These are phyloP conservation scores for Anthracocystis setariae DNA, from an alignment of 1,284 basidiomycete species.

Conservation along the genomic window DNA sequence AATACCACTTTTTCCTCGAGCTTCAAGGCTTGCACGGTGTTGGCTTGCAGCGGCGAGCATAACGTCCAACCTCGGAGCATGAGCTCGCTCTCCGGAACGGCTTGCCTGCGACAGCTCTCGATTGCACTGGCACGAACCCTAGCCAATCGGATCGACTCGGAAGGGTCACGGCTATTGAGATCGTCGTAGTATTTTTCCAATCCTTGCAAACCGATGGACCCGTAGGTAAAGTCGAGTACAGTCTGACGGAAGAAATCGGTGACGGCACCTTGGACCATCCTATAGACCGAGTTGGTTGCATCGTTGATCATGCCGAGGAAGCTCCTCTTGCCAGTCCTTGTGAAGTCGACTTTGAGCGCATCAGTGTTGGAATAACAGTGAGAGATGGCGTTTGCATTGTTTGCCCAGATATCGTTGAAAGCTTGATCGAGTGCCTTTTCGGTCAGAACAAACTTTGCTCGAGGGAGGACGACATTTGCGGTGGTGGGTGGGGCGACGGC, in stretches of 20 bases:
- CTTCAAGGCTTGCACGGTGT: conserved; percentile 72
- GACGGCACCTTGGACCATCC: conserved; percentile 71
- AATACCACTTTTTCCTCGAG: conserved; percentile 89
- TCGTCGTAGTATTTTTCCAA: conserved; percentile 57
- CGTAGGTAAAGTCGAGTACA: conserved; percentile 60
- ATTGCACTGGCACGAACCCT: conserved; percentile 74
- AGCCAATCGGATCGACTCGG: conserved; percentile 84
- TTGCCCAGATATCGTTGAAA: conserved; percentile 85
- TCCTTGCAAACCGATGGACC: conserved; percentile 34
- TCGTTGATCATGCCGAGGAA: conserved; percentile 77
- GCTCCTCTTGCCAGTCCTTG: conserved; percentile 88
- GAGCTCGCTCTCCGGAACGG: conserved; percentile 76
- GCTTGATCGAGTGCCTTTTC: conserved; percentile 69
- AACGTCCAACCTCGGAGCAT: conserved; percentile 89
- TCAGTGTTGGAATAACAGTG: conserved; percentile 71
- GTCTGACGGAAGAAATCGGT: conserved; percentile 93
- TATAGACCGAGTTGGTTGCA: conserved; percentile 59
- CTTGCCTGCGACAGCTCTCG: conserved; percentile 45
- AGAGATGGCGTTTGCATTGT: conserved; percentile 74
- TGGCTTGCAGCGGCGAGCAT: conserved; percentile 82
- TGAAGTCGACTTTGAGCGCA: conserved; percentile 96
- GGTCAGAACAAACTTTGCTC: conserved; percentile 21
- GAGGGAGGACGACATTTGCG: not conserved
- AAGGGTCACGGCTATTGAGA: conserved; percentile 86
- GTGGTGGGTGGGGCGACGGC: conserved; percentile 22